A percentile compares a stretch with the other conserved stretches of the same genome.
These are phyloP conservation scores for Cinchona pubescens DNA, from an alignment of 257 asterid species.

Conservation along the genomic window DNA sequence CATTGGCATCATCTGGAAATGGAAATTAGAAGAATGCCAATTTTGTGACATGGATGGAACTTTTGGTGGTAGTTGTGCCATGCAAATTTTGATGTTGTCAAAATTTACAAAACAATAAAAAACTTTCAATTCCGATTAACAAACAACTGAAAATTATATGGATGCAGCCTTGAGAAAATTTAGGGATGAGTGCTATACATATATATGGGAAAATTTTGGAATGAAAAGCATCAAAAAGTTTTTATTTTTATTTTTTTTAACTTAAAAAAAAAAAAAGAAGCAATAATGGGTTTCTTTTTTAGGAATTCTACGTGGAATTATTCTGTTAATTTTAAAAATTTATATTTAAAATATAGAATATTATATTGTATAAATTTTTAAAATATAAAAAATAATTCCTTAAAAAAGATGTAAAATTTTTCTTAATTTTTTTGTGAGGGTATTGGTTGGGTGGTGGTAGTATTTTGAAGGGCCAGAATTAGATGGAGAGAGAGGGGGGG, in stretches of 20 bases:
- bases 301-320: too few species aligned
- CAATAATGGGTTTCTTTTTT: not conserved
- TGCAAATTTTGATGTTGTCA: constrained; percentile 36
- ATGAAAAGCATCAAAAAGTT: not conserved
- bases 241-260: too few species aligned
- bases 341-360: too few species aligned
- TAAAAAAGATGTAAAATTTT: too few species aligned
- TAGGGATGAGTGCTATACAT: not conserved
- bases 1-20: constrained; percentile 49
- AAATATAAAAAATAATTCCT: too few species aligned
- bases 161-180: constrained; percentile 1
- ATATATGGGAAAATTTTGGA: not conserved
- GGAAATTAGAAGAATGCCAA: constrained; percentile 61
- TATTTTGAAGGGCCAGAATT: constrained; percentile 25
- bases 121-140: not conserved
- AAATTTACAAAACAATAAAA: not conserved
- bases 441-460: constrained; percentile 14
- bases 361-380: too few species aligned
- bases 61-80: constrained; percentile 88
- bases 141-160: not conserved
- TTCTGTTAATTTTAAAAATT: too few species aligned
- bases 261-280: constrained; percentile 5
- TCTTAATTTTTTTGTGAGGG: too few species aligned
- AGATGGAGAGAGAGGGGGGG: constrained; percentile 29
- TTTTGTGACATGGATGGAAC: constrained; percentile 57